Base-by-base conservation (phyloP, 2,329 filamentous ascomycete genomes). In the Talaromyces verruculosus region DNA sequence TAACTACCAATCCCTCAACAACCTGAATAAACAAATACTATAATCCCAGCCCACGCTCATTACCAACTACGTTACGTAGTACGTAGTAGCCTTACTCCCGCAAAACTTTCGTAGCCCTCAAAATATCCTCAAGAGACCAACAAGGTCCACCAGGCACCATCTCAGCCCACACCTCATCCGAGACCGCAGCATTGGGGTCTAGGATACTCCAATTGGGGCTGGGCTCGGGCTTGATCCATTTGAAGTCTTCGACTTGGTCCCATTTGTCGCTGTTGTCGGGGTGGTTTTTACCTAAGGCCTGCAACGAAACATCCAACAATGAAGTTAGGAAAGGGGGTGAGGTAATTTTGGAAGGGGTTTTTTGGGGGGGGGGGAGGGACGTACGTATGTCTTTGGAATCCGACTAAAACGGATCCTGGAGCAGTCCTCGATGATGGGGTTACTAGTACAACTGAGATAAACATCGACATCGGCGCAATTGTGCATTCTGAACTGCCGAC, bases 231-330 rank as follows among this genome's bases (percentile, higher is more conserved):
- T 93, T 96, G 69, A 97, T 85, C 95, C 95, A 98, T 79, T 96
- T 96, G 83, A 99, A 99, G 77, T 99, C 95, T 76, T 98, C 92
- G 17, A 98, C 91, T 72, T 95, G 88, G 71, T 93, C 86, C 92
- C 92, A 99, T 72, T 90, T 86, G 75, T 96, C 94, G 63, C 75
- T 71, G 6, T 75, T 68, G 35, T 76, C 71, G 3, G 71, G 69
- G 39, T 72, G 71, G 65, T 75, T 75, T 35, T 76, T 72, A 19
- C 74, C 67, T 51, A 77, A 67, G 39, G 74, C 69, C 74, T 79
- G 28, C 2, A 7, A 35, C 15, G 15, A 13, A n/a, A 17, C 7
- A 7, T 13, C 5, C 30, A 15, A 28, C 13, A 19, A 11, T 33
- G 17, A 1, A 33, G 5, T 55, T 33, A 45, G 13, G 13, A 30